These are phyloP conservation scores for Copromyces sp. DNA, from an alignment of 495 filamentous ascomycete genomes.

Conservation along the genomic window DNA sequence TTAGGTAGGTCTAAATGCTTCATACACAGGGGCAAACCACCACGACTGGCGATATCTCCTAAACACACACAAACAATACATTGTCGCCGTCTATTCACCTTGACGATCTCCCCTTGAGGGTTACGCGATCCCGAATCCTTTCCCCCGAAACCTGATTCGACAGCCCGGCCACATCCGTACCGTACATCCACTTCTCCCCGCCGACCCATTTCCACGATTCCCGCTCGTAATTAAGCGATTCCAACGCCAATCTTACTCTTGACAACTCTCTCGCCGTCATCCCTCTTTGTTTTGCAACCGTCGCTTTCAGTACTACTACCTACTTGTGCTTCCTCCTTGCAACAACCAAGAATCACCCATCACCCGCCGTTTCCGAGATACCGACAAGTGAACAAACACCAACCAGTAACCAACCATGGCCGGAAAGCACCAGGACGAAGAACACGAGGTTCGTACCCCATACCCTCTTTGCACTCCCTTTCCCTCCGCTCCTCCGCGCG, in stretches of 20 bases:
- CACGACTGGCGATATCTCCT: background rate
- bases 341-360: background rate
- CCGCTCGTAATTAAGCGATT: background rate
- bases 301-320: background rate
- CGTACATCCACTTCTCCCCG: background rate
- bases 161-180: background rate
- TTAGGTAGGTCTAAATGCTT: background rate
- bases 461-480: background rate
- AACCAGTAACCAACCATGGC: constrained; percentile 31
- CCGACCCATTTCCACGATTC: background rate
- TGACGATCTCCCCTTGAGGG: background rate
- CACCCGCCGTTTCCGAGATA: background rate
- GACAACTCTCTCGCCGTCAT: background rate
- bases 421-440: constrained; percentile 23
- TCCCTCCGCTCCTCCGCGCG: background rate
- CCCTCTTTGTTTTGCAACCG: background rate
- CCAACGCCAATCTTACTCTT: background rate
- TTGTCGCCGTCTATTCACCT: background rate
- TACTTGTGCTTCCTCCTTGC: background rate
- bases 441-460: constrained; percentile 27
- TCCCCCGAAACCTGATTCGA: background rate
- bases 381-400: background rate
- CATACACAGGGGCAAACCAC: background rate
- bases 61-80: background rate
- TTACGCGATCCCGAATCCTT: background rate